Evolutionary conservation across 176 grass and related monocot species (phyloP).

Genomic region (Musa troglodytarum): DNA sequence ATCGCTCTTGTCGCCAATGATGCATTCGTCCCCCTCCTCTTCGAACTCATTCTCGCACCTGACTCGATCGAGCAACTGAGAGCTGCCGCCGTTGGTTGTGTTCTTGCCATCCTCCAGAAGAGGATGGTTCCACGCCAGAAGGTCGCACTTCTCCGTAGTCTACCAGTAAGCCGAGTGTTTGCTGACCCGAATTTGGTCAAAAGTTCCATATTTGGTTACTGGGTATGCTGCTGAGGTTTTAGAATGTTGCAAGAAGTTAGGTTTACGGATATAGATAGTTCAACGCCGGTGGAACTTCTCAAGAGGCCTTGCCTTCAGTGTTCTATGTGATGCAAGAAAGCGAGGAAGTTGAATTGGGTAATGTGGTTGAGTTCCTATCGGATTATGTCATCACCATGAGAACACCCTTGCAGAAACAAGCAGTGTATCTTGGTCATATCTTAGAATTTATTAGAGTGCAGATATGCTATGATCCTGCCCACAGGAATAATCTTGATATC

Average conservation of each 20-base stretch:
- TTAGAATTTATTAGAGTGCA: constrained; percentile 62
- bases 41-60: constrained; percentile 63
- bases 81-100: constrained; percentile 50
- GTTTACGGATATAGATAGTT: constrained; percentile 42
- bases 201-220: constrained; percentile 55
- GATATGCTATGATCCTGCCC: constrained; percentile 65
- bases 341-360: constrained; percentile 54
- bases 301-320: constrained; percentile 67
- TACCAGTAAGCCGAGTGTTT: constrained; percentile 40
- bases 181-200: constrained; percentile 44
- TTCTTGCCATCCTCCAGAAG: constrained; percentile 66
- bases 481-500: constrained; percentile 69
- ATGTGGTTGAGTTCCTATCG: constrained; percentile 74
- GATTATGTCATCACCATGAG: constrained; percentile 70
- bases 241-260: constrained; percentile 67
- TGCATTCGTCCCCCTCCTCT: constrained; percentile 69
- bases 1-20: constrained; percentile 77
- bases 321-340: constrained; percentile 62
- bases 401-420: constrained; percentile 65
- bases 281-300: constrained; percentile 49
- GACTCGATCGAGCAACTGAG: constrained; percentile 37
- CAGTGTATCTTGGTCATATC: constrained; percentile 50
- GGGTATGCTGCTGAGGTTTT: constrained; percentile 59
- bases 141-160: constrained; percentile 56
- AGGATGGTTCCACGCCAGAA: constrained; percentile 75